These are phyloP conservation scores for Macrolepiota fuliginosa DNA, from an alignment of 768 basidiomycete species.

Conservation along the genomic window DNA sequence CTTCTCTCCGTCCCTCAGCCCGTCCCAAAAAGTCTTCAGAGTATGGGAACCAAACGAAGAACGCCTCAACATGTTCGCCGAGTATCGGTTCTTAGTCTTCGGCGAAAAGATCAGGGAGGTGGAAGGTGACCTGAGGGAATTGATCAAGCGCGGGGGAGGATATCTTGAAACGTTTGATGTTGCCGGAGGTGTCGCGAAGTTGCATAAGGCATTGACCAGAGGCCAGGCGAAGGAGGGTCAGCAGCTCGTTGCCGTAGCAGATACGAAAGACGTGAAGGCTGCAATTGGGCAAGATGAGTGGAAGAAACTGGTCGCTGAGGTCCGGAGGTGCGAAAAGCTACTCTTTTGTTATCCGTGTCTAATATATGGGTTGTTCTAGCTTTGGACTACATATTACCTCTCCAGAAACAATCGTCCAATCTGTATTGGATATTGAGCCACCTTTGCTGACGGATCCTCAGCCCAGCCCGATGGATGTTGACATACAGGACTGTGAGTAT, in stretches of 20 bases:
- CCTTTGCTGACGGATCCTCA: slow-evolving; percentile 23
- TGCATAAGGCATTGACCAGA: slow-evolving; percentile 50
- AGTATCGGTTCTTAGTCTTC: slow-evolving; percentile 57
- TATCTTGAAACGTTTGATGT: slow-evolving; percentile 63
- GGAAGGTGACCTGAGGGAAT: slow-evolving; percentile 46
- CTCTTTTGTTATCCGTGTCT: background rate
- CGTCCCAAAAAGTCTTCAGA: slow-evolving; percentile 46
- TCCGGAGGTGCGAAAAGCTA: slow-evolving; percentile 40
- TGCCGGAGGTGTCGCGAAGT: slow-evolving; percentile 43
- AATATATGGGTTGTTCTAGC: slow-evolving; percentile 21
- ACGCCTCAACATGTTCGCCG: slow-evolving; percentile 50
- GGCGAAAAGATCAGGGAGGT: slow-evolving; percentile 53
- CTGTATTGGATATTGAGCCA: slow-evolving; percentile 38
- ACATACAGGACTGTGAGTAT: slow-evolving; percentile 8
- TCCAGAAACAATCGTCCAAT: slow-evolving; percentile 49
- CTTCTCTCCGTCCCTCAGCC: slow-evolving; percentile 49
- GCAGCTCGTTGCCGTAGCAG: slow-evolving; percentile 51
- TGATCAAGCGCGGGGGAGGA: slow-evolving; percentile 57
- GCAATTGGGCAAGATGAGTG: slow-evolving; percentile 56
- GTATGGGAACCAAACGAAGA: slow-evolving; percentile 71
- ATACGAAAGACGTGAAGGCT: slow-evolving; percentile 41
- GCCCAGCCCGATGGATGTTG: slow-evolving; percentile 15
- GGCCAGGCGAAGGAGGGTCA: slow-evolving; percentile 50
- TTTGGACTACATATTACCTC: slow-evolving; percentile 41
- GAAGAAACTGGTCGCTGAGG: slow-evolving; percentile 49